phyloP scores from a whole-genome alignment of 2,329 filamentous ascomycete genomes.

The Neofusicoccum parvum region DNA sequence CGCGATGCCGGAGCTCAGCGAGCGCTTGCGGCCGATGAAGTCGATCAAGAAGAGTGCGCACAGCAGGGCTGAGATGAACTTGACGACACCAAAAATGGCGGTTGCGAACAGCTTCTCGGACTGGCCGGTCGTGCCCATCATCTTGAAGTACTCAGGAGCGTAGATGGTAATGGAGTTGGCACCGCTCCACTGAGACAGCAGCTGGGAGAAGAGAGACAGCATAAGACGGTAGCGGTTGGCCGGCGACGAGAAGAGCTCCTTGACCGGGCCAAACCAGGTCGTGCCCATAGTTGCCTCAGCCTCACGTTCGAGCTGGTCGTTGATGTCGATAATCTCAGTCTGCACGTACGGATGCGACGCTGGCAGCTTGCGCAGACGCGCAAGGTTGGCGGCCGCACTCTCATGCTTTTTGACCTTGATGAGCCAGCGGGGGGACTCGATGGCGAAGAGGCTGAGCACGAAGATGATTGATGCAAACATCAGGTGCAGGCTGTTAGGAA shows the following conservation, averaged over 20 bases:
- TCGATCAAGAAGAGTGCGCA: conserved; percentile 81
- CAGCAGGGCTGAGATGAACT: conserved; percentile 65
- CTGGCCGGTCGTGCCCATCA: conserved; percentile 69
- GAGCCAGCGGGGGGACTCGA: conserved; percentile 71
- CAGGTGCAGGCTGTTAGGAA: conserved; percentile 74
- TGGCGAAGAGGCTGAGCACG: conserved; percentile 67
- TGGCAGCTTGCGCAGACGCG: conserved; percentile 61
- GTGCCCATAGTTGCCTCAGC: conserved; percentile 69
- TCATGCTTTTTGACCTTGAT: conserved; percentile 65
- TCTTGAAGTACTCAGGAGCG: conserved; percentile 70
- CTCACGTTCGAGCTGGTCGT: conserved; percentile 67
- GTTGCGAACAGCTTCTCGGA: conserved; percentile 73
- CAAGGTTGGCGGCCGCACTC: conserved; percentile 59
- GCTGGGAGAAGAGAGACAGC: conserved; percentile 67
- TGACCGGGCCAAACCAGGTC: conserved; percentile 65
- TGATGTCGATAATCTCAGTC: conserved; percentile 65
- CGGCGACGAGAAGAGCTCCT: conserved; percentile 68
- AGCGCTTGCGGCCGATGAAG: conserved; percentile 71
- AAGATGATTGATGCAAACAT: conserved; percentile 77
- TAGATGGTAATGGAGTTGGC: conserved; percentile 77
- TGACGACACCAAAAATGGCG: conserved; percentile 75
- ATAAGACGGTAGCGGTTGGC: conserved; percentile 75
- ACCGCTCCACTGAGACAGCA: conserved; percentile 74
- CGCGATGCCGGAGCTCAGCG: conserved; percentile 51
- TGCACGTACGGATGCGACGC: conserved; percentile 63